Evolutionary conservation across 2,329 filamentous ascomycete species (phyloP).

Genomic region (Ophiognomonia clavigignenti-juglandacearum): DNA sequence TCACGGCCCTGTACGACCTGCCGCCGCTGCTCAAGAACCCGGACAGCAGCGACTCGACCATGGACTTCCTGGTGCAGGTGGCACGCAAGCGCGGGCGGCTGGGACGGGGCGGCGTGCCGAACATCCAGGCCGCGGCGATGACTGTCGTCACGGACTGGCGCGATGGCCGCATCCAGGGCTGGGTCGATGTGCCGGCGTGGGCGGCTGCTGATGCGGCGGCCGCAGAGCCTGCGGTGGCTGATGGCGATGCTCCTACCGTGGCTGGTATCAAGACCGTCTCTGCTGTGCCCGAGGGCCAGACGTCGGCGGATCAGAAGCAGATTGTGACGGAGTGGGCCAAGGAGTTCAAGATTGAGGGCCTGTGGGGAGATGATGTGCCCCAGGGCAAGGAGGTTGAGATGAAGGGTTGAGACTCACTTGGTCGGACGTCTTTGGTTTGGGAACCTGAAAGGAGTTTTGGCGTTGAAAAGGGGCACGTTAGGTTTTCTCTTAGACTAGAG

Average conservation of each 20-base stretch:
- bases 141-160: slow-evolving; percentile 95
- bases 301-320: slow-evolving; percentile 67
- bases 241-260: slow-evolving; percentile 8
- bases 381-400: slow-evolving; percentile 40
- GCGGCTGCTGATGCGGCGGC: slow-evolving; percentile 23
- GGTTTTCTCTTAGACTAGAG: no score
- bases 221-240: slow-evolving; percentile 25
- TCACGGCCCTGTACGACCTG: slow-evolving; percentile 80
- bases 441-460: no score
- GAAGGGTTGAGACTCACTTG: slow-evolving; percentile 43
- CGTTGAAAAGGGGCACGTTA: no score
- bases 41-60: slow-evolving; percentile 70
- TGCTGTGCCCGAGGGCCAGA: slow-evolving; percentile 37
- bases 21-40: slow-evolving; percentile 67
- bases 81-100: slow-evolving; percentile 87
- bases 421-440: no score
- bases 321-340: slow-evolving; percentile 91
- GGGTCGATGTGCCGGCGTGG: slow-evolving; percentile 70
- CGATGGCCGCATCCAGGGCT: slow-evolving; percentile 90
- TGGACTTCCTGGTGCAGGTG: slow-evolving; percentile 90
- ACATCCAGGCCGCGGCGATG: slow-evolving; percentile 81
- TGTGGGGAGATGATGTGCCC: slow-evolving; percentile 72
- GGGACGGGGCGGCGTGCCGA: slow-evolving; percentile 85
- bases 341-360: slow-evolving; percentile 90
- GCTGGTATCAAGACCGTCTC: slow-evolving; percentile 21